Percentiles rank a stretch among this genome's conserved stretches.
Conservation (phyloP, 768 basidiomycete genomes). For the Dioszegia hungarica region DNA sequence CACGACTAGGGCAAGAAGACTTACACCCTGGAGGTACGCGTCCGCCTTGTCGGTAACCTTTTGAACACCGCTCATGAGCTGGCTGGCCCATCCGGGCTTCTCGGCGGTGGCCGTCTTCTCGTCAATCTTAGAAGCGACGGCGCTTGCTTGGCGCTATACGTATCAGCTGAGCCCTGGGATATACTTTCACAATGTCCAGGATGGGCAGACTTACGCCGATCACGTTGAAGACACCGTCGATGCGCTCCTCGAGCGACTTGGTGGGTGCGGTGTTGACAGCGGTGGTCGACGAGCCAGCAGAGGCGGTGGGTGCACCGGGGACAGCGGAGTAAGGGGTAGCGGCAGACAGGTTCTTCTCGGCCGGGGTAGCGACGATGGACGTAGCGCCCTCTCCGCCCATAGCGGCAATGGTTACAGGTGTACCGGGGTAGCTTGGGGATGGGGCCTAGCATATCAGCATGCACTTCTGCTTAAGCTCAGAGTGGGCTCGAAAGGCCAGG, state of each 20-base stretch:
- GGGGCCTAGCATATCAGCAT: too few relatives aligned
- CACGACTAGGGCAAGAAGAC: background rate
- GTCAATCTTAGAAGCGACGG: conserved; percentile 40
- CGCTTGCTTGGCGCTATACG: background rate
- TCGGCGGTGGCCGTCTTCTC: conserved; percentile 39
- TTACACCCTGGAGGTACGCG: conserved; percentile 29
- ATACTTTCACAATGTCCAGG: background rate
- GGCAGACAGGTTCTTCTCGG: background rate
- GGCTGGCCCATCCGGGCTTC: conserved; percentile 43
- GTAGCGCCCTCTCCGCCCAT: conserved; percentile 1
- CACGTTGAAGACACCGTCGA: background rate
- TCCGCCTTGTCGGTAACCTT: conserved; percentile 13
- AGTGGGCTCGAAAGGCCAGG: too few relatives aligned
- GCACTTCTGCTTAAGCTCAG: too few relatives aligned
- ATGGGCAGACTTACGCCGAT: background rate
- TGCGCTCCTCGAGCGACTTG: background rate
- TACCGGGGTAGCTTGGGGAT: background rate
- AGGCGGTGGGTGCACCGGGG: background rate
- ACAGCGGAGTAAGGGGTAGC: background rate
- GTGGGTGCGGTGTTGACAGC: background rate
- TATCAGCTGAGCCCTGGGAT: conserved; percentile 26
- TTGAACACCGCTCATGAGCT: conserved; percentile 14
- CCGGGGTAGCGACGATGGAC: background rate
- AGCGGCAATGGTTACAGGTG: background rate
- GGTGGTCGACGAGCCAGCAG: background rate